phyloP scores from a whole-genome alignment of 345 rosid genomes.

The Rhizophora mangle region DNA sequence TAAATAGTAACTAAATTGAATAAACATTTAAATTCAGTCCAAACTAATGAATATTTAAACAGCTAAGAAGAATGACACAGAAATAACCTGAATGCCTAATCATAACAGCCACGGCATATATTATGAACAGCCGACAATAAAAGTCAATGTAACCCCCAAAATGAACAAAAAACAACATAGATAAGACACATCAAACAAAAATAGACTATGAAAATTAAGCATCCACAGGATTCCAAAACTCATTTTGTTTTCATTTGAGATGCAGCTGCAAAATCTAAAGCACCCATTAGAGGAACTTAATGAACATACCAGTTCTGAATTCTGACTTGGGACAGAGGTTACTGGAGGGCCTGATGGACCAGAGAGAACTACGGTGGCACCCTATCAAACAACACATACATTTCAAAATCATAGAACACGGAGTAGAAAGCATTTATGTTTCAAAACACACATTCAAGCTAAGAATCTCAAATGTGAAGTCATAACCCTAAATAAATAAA shows the following conservation, averaged over 20 bases:
- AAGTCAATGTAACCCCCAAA: no score
- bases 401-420: conserved; percentile 23
- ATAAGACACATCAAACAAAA: no score
- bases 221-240: no score
- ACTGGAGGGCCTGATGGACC: conserved; percentile 99
- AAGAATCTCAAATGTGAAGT: not conserved
- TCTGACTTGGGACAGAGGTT: conserved; percentile 76
- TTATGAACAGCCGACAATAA: no score
- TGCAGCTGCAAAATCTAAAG: not conserved
- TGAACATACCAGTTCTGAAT: conserved; percentile 77
- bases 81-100: no score
- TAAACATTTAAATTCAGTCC: no score
- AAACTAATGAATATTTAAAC: not conserved
- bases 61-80: no score
- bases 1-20: no score
- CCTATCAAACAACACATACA: conserved; percentile 49
- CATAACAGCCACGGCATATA: no score
- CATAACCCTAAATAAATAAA: not conserved
- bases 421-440: not conserved
- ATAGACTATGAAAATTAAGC: no score
- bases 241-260: not conserved
- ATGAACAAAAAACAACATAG: no score
- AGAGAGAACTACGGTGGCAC: conserved; percentile 83
- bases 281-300: not conserved
- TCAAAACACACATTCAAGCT: conserved; percentile 1